Conservation (phyloP, 2,329 filamentous ascomycete species). For the Xylariales sp. region DNA sequence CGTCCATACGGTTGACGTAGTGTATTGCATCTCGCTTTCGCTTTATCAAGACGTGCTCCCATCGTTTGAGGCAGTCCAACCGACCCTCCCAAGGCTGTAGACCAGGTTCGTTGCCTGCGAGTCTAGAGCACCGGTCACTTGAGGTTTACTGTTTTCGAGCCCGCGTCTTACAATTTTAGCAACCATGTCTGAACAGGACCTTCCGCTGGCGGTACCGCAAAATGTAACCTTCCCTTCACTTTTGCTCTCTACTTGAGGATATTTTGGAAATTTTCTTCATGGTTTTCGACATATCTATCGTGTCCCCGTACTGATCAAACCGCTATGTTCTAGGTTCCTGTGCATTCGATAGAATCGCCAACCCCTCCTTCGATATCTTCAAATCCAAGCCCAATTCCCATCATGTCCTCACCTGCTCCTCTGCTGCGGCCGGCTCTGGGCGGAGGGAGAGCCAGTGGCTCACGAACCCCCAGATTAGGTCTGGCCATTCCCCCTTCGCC, state of each 20-base stretch:
- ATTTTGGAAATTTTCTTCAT: too few species aligned
- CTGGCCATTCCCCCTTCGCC: slow-evolving; percentile 88
- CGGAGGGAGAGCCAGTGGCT: slow-evolving; percentile 58
- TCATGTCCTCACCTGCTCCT: slow-evolving; percentile 73
- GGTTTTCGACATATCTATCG: too few species aligned
- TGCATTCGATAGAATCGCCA: too few species aligned
- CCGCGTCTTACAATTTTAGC: too few species aligned
- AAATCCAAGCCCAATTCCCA: slow-evolving; percentile 37
- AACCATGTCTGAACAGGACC: slow-evolving; percentile 6
- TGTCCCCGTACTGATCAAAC: too few species aligned
- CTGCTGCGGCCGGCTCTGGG: slow-evolving; percentile 80
- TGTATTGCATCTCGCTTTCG: too few species aligned
- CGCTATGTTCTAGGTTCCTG: too few species aligned
- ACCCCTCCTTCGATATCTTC: slow-evolving; percentile 20
- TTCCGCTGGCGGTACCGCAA: slow-evolving; percentile 19
- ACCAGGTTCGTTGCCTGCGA: slow-evolving; percentile 13
- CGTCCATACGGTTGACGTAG: too few species aligned
- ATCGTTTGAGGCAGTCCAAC: too few species aligned
- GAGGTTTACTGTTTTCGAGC: not conserved
- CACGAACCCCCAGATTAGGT: slow-evolving; percentile 72
- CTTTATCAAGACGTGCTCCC: too few species aligned
- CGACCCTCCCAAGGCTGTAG: too few species aligned
- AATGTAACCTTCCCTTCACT: slow-evolving; percentile 21
- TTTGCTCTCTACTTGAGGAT: slow-evolving; percentile 4
- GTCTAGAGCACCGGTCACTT: slow-evolving; percentile 10